Conservation (phyloP, 176 grass and related monocot species). For the Saccharum officinarum region DNA sequence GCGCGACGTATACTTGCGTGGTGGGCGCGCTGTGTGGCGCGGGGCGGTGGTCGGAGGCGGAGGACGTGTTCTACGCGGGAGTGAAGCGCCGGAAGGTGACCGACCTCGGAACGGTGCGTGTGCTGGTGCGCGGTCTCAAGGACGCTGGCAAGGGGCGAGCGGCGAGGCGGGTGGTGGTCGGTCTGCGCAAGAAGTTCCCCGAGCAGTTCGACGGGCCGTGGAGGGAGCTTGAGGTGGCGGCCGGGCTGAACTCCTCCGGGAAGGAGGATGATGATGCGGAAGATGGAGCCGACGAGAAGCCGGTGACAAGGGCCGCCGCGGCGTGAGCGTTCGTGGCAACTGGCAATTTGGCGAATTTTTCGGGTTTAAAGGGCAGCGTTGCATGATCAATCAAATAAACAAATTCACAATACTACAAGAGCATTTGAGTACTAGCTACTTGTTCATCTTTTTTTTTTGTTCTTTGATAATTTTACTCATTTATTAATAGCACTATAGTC, state of each 20-base stretch:
- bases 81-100: conserved; percentile 41
- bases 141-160: conserved; percentile 45
- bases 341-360: background rate
- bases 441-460: background rate
- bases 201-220: conserved; percentile 44
- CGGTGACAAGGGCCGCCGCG: background rate
- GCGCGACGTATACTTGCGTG: conserved; percentile 33
- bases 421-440: background rate
- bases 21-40: conserved; percentile 26
- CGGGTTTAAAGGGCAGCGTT: background rate
- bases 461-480: background rate
- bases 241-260: background rate
- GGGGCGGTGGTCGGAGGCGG: conserved; percentile 45
- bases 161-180: conserved; percentile 45
- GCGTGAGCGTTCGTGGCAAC: conserved; percentile 4
- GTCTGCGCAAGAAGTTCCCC: conserved; percentile 50
- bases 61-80: conserved; percentile 39
- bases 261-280: background rate
- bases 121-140: conserved; percentile 40
- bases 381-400: conserved; percentile 9
- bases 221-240: conserved; percentile 35
- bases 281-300: conserved; percentile 6
- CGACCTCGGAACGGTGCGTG: conserved; percentile 33
- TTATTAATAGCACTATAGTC: background rate
- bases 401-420: background rate